phyloP scores from a whole-genome alignment of 2,329 filamentous ascomycete genomes.

The Talaromyces sp. region DNA sequence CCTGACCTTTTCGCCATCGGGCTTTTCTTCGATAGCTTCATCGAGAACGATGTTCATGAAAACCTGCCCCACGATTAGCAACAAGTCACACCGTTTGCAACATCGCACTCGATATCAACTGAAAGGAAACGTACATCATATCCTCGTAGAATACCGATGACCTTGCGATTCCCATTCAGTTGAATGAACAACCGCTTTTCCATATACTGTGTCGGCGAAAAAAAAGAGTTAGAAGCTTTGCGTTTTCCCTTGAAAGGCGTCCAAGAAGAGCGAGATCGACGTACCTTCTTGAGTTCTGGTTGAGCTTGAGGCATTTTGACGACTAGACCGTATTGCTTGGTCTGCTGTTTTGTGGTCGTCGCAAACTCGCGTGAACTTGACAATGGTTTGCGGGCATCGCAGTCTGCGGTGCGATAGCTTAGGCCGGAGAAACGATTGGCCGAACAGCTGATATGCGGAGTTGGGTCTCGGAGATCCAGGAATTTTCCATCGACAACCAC shows the following conservation, averaged over 20 bases:
- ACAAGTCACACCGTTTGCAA: neutral
- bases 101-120: neutral
- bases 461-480: neutral
- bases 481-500: neutral
- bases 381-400: neutral
- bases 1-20: constrained; percentile 80
- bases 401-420: constrained; percentile 17
- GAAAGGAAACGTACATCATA: constrained; percentile 70
- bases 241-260: constrained; percentile 9
- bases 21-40: constrained; percentile 92
- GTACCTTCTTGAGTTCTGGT: constrained; percentile 96
- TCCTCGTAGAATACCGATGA: constrained; percentile 86
- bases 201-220: constrained; percentile 66
- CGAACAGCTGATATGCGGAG: constrained; percentile 21
- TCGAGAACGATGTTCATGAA: constrained; percentile 98
- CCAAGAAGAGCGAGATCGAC: constrained; percentile 14
- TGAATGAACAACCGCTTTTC: constrained; percentile 98
- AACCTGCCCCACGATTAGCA: constrained; percentile 54
- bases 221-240: constrained; percentile 14
- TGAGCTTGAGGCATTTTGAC: constrained; percentile 93
- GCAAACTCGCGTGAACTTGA: neutral
- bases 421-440: constrained; percentile 31
- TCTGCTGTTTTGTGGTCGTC: constrained; percentile 17
- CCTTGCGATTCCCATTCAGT: constrained; percentile 94
- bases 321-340: constrained; percentile 13